Percentiles rank a stretch among this genome's conserved stretches.
phyloP scores from a whole-genome alignment of 805 yeast genomes.

The Ogataea paraovalis region DNA sequence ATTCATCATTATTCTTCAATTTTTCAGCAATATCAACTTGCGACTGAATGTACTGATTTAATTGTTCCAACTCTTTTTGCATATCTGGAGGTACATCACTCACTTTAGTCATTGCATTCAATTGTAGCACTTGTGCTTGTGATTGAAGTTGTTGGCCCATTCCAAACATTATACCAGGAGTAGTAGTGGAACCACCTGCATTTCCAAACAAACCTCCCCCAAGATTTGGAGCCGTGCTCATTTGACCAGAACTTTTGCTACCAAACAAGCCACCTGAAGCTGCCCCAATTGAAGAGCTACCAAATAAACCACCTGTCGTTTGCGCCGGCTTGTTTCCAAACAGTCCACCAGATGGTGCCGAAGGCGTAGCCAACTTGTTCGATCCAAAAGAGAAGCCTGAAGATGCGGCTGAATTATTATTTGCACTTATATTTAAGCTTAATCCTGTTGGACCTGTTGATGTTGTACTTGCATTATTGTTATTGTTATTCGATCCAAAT shows the following conservation, averaged over 20 bases:
- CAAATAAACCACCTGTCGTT: not conserved
- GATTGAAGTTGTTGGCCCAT: slow-evolving; percentile 16
- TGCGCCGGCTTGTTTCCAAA: slow-evolving; percentile 6
- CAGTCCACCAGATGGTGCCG: slow-evolving; percentile 11
- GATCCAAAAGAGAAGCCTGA: slow-evolving; percentile 5
- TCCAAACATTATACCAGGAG: slow-evolving; percentile 15
- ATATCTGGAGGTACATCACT: slow-evolving; percentile 70
- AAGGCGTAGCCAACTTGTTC: not conserved
- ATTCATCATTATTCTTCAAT: slow-evolving; percentile 54
- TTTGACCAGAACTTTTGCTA: not conserved
- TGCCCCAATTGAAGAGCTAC: not conserved
- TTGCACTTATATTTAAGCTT: slow-evolving; percentile 1
- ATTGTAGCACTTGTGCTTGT: slow-evolving; percentile 41
- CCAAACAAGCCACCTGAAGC: slow-evolving; percentile 17
- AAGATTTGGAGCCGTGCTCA: slow-evolving; percentile 1
- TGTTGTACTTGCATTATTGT: not conserved
- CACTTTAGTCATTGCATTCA: slow-evolving; percentile 72
- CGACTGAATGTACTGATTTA: slow-evolving; percentile 67
- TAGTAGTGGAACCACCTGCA: slow-evolving; percentile 7
- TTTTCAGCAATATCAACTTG: slow-evolving; percentile 72
- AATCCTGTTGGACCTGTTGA: slow-evolving; percentile 4
- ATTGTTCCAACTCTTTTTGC: slow-evolving; percentile 63
- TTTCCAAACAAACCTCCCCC: slow-evolving; percentile 27
- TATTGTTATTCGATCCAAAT: slow-evolving; percentile 19
- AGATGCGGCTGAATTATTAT: not conserved